These are phyloP conservation scores for Allium cepa DNA, from an alignment of 106 monocot genomes.

Conservation along the genomic window DNA sequence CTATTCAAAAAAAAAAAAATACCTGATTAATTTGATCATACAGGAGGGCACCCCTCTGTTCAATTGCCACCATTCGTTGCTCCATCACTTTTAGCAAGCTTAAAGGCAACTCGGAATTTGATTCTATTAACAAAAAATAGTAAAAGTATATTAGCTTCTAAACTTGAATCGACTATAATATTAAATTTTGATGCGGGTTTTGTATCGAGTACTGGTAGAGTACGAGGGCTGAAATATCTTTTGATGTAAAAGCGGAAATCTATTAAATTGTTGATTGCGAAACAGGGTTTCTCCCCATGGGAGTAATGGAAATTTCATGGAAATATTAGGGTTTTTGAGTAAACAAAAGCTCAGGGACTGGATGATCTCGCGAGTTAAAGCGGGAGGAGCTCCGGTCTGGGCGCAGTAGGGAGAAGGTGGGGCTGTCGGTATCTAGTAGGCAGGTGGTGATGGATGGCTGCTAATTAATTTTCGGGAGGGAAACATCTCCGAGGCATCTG, in stretches of 20 bases:
- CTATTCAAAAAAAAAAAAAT: background rate
- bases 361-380: too few species aligned
- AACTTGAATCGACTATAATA: background rate
- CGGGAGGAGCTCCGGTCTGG: too few species aligned
- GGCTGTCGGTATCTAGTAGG: too few species aligned
- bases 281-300: too few species aligned
- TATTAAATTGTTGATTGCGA: too few species aligned
- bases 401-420: too few species aligned
- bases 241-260: background rate
- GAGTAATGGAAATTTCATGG: too few species aligned
- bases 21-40: slow-evolving; percentile 38
- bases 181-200: background rate
- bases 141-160: background rate
- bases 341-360: too few species aligned
- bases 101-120: slow-evolving; percentile 10
- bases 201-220: slow-evolving; percentile 2
- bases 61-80: slow-evolving; percentile 42
- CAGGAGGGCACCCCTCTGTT: slow-evolving; percentile 36
- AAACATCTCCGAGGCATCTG: too few species aligned
- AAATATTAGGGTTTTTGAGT: too few species aligned
- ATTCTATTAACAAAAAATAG: slow-evolving; percentile 1
- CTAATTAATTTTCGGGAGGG: too few species aligned
- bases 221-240: background rate
- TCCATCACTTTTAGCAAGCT: slow-evolving; percentile 39
- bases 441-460: too few species aligned